Base-by-base conservation (phyloP, 768 basidiomycete genomes). In the Leccinum incarnatum region DNA sequence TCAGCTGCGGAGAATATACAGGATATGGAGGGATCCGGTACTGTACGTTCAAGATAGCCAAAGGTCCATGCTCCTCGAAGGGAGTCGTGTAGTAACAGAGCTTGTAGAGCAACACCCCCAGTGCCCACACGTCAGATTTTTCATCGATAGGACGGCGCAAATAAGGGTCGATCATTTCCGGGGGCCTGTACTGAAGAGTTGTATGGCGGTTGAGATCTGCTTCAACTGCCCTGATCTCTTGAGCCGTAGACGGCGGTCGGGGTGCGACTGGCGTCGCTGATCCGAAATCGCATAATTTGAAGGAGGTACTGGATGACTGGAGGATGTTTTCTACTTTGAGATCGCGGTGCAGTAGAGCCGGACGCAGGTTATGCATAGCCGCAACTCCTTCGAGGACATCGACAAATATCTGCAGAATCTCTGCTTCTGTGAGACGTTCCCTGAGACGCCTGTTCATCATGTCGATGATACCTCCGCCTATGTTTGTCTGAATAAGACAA, bases 41-140 rank as follows among this genome's bases (percentile, higher is more conserved):
- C 67, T 95, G 93, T 36, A 95, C 95, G 68, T 98, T 98, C 62
- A 98, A 79, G 62, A 98, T 98, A 2, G 97, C 97, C 53, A 99
- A 77, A 2, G 93, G 91, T 1, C 96, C 96, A 65, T 98, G 95
- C 69, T 98, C 96, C 73, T 99, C 97, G 68, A 99, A 99, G 0
- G 97, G 97, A 1, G 97, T 99, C 0, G 95, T 99, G 74, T 99
- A 99, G 76, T 98, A 99, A 74, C 97, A 98, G 14, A 99, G 84
- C 78, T 98, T 99, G 79, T 98, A 99, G 14, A 99, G 81, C 59
- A 99, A 77, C 15, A 98, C 95, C 23, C 96, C 97, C 23, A 99
- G 81, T 0, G 97, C 97, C 97, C 97, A 99, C 0, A 99, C 89
- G 67, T 99, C 96, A 72, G 89, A 91, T 77, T 95, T 96, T 73